Percentiles rank a stretch among this genome's conserved stretches.
These are phyloP conservation scores for Leersia perrieri DNA, from an alignment of 176 grass and related monocot species.

Conservation along the genomic window DNA sequence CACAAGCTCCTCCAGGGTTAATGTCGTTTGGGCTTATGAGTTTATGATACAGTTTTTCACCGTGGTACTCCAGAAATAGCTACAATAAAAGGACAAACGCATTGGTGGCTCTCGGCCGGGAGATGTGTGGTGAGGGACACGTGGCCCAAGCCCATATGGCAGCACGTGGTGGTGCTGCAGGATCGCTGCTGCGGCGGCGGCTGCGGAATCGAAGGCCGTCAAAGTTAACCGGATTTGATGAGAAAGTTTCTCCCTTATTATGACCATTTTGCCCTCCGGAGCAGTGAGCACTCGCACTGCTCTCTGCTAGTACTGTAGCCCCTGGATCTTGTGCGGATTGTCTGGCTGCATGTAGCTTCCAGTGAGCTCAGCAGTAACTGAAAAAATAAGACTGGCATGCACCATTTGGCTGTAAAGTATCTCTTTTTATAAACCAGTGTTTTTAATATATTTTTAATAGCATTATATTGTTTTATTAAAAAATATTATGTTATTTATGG, in stretches of 20 bases:
- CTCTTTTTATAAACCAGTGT: too few relatives aligned
- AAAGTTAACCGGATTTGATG: slow-evolving; percentile 52
- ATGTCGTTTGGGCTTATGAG: too few relatives aligned
- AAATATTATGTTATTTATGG: too few relatives aligned
- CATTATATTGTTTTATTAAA: too few relatives aligned
- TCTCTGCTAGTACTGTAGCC: neutral
- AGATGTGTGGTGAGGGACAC: neutral
- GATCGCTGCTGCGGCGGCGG: slow-evolving; percentile 37
- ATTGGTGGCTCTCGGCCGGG: neutral
- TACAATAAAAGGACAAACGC: neutral
- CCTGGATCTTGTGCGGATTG: neutral
- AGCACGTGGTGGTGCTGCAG: slow-evolving; percentile 46
- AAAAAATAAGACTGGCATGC: neutral
- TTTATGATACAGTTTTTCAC: neutral
- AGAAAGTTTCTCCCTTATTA: neutral
- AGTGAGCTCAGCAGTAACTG: neutral
- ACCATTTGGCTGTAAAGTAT: too few relatives aligned
- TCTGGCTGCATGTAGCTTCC: neutral
- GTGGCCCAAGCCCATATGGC: slow-evolving; percentile 22
- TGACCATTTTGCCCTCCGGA: slow-evolving; percentile 9
- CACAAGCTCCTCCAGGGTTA: neutral
- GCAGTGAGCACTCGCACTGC: too few relatives aligned
- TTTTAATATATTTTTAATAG: too few relatives aligned
- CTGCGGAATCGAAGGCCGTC: slow-evolving; percentile 57
- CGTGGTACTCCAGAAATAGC: neutral